Conservation (phyloP, 345 rosid species). For the Linum usitatissimum region DNA sequence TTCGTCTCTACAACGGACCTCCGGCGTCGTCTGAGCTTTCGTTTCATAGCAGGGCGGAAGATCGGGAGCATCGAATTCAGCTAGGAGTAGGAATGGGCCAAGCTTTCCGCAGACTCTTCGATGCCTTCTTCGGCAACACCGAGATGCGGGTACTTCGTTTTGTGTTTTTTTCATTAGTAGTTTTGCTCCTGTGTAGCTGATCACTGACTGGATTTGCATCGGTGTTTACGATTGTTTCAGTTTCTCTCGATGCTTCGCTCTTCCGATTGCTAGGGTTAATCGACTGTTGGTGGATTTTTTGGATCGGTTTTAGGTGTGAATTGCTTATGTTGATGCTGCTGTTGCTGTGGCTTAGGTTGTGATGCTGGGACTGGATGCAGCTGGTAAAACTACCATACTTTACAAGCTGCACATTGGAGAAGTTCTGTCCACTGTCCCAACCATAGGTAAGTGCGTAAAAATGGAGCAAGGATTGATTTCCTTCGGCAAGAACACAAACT, state of each 20-base stretch:
- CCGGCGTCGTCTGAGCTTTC: too few relatives aligned
- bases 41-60: too few relatives aligned
- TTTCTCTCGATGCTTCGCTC: not conserved
- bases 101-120: slow-evolving; percentile 83
- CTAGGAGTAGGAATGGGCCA: slow-evolving; percentile 51
- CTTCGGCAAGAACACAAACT: too few relatives aligned
- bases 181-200: not conserved
- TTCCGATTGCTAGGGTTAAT: not conserved
- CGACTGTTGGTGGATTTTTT: not conserved
- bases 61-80: too few relatives aligned
- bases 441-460: slow-evolving; percentile 49
- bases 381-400: slow-evolving; percentile 91
- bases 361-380: slow-evolving; percentile 95
- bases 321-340: slow-evolving; percentile 1
- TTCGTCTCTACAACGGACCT: too few relatives aligned
- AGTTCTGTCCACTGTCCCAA: slow-evolving; percentile 94
- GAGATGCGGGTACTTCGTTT: slow-evolving; percentile 69
- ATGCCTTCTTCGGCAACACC: slow-evolving; percentile 71
- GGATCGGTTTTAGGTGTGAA: not conserved
- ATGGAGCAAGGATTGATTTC: too few relatives aligned
- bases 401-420: slow-evolving; percentile 98
- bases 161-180: slow-evolving; percentile 1
- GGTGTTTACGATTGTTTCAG: too few relatives aligned
- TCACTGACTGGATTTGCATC: not conserved
- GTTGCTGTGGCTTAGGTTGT: slow-evolving; percentile 52